A percentile compares a stretch with the other conserved stretches of the same genome.
Conservation (phyloP, 2,329 filamentous ascomycete genomes). For the Elsinoe perseae region DNA sequence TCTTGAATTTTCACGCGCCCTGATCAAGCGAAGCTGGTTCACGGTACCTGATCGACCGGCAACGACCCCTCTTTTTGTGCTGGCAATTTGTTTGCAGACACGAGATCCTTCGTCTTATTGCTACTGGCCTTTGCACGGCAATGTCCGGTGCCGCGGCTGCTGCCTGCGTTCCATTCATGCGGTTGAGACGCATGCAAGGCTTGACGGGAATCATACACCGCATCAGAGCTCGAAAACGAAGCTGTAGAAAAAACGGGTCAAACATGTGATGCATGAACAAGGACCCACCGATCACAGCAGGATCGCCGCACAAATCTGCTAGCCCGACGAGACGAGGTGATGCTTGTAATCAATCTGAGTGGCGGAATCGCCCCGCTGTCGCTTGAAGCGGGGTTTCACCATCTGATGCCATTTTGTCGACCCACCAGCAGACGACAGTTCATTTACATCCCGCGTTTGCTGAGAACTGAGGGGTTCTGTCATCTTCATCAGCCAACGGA, state of each 20-base stretch:
- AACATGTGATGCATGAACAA: neutral
- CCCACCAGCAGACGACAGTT: neutral
- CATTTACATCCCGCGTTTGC: neutral
- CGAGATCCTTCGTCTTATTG: slow-evolving; percentile 1
- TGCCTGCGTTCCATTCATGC: neutral
- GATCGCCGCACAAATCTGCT: neutral
- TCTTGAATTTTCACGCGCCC: neutral
- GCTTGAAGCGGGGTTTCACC: neutral
- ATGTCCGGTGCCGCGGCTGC: neutral
- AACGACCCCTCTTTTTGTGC: slow-evolving; percentile 3
- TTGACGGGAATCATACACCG: neutral
- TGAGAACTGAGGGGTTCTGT: neutral
- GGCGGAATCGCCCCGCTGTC: neutral
- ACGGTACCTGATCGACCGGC: slow-evolving; percentile 11
- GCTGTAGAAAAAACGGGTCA: neutral
- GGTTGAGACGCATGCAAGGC: neutral
- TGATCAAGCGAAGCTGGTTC: neutral
- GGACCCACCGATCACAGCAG: slow-evolving; percentile 3
- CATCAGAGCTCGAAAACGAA: neutral
- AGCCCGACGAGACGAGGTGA: neutral
- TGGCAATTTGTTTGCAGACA: neutral
- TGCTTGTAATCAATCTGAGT: neutral
- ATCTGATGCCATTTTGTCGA: slow-evolving; percentile 2
- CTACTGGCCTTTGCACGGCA: neutral
- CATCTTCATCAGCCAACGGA: neutral